Evolutionary conservation across 345 rosid genomes (phyloP), one percentile per base, ranked within the genome.

Genomic region (Citropsis articulata): DNA sequence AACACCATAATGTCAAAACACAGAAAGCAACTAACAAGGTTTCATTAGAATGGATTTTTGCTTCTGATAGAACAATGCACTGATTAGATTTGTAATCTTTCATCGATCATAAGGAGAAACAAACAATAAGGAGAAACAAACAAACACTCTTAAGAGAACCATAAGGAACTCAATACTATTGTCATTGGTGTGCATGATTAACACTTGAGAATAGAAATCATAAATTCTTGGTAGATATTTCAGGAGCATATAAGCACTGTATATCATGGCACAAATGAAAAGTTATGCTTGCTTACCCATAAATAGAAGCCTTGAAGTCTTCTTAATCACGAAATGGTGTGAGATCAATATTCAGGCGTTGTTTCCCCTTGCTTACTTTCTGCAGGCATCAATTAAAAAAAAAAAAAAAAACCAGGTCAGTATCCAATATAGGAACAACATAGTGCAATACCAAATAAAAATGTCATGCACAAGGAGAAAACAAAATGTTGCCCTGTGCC

Each of bases 321-420:
- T 77, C 67, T 72, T 87, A 89, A 67, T 84, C 90, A 55, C 78
- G 86, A 76, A 86, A 90, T 13, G 97, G 97, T 22, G 98, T 84
- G 68, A 96, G 98, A 86, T 96, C 99, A 72, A 96, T 89, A 77
- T 90, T 81, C 90, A 91, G 80, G 6, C 25, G 84, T 67, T 83
- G 88, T 90, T 89, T 94, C 78, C 99, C 99, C 84, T 92, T 92
- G 85, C 91, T 92, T 75, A 83, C 98, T 83, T 90, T 89, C 99
- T 96, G 69, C 14, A 65, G 57, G 48, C 55, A 38, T 25, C 72
- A 36, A 66, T 67, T 35, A 6, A 35, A 53, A 9, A 71, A 59
- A 53, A 9, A 71, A 59, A 69, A 63, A 28, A 25, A 22, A 53
- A 56, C 66, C 55, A 53, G n/a, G 83, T 76, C 65, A 73, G 22